Evolutionary conservation across 768 basidiomycete genomes (phyloP).

Genomic region (Brasilioporus rufonigricans): DNA sequence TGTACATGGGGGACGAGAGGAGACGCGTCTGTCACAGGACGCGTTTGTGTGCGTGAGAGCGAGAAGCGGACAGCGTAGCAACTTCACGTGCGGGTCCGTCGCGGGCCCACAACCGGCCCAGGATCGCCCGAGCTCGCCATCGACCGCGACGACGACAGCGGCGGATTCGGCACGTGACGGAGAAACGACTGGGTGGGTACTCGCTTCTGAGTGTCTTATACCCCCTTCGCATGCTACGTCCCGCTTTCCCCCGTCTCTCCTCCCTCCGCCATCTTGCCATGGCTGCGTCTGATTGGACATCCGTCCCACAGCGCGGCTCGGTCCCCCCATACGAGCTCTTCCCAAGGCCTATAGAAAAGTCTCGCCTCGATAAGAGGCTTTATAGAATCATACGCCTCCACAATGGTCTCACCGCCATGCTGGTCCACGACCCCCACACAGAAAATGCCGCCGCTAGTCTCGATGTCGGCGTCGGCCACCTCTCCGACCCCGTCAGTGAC

Average conservation of each 20-base stretch:
- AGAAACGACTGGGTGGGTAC: conserved; percentile 26
- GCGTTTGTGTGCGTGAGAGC: conserved; percentile 9
- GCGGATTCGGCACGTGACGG: conserved; percentile 18
- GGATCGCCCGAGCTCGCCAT: too few species aligned
- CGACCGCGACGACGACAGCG: background rate
- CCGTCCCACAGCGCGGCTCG: conserved; percentile 8
- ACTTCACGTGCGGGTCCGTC: too few species aligned
- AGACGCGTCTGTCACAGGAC: too few species aligned
- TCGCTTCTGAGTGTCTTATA: background rate
- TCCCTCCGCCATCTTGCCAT: conserved; percentile 22
- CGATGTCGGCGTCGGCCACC: conserved; percentile 91
- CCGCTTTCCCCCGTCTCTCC: conserved; percentile 11
- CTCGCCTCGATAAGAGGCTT: conserved; percentile 73
- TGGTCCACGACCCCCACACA: conserved; percentile 80
- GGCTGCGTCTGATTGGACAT: conserved; percentile 22
- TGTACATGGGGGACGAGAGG: conserved; percentile 10
- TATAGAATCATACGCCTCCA: conserved; percentile 82
- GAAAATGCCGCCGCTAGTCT: conserved; percentile 96
- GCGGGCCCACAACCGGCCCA: too few species aligned
- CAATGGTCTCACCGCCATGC: conserved; percentile 84
- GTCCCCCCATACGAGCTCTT: conserved; percentile 54
- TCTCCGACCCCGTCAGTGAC: conserved; percentile 81
- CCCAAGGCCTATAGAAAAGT: conserved; percentile 61
- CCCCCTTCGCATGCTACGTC: conserved; percentile 5
- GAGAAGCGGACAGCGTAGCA: background rate